These are phyloP conservation scores for Zymoseptoria pseudotritici DNA, from an alignment of 2,329 filamentous ascomycete genomes.

Conservation along the genomic window DNA sequence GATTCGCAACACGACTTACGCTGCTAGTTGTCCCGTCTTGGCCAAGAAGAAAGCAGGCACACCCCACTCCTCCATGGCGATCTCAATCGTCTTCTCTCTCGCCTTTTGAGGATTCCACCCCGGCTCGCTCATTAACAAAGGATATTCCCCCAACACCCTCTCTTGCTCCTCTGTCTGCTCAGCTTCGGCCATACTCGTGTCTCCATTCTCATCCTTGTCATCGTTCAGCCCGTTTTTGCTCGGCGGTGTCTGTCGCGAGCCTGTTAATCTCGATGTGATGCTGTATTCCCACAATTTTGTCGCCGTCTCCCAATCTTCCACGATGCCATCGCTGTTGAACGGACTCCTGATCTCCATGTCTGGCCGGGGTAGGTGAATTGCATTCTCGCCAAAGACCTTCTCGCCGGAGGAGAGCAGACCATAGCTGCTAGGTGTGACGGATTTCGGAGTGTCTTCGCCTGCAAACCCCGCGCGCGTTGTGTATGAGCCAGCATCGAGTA, in stretches of 20 bases:
- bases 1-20: constrained; percentile 29
- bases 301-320: constrained; percentile 94
- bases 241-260: constrained; percentile 61
- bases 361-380: constrained; percentile 67
- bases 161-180: constrained; percentile 54
- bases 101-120: constrained; percentile 85
- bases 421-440: constrained; percentile 77
- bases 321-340: constrained; percentile 78
- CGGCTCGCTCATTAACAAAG: constrained; percentile 86
- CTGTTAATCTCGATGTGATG: constrained; percentile 80
- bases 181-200: constrained; percentile 49
- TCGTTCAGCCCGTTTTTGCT: constrained; percentile 75
- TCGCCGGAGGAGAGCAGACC: constrained; percentile 51
- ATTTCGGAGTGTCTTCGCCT: constrained; percentile 94
- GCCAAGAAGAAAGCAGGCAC: constrained; percentile 91
- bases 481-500: constrained; percentile 90
- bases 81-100: constrained; percentile 88
- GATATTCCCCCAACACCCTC: constrained; percentile 80
- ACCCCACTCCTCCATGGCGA: constrained; percentile 96
- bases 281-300: constrained; percentile 87
- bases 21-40: constrained; percentile 78
- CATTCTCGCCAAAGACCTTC: constrained; percentile 80
- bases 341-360: constrained; percentile 84
- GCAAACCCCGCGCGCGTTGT: constrained; percentile 91
- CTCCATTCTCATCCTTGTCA: constrained; percentile 41